phyloP scores from a whole-genome alignment of 1,284 basidiomycete genomes.

The Ustilago nuda region DNA sequence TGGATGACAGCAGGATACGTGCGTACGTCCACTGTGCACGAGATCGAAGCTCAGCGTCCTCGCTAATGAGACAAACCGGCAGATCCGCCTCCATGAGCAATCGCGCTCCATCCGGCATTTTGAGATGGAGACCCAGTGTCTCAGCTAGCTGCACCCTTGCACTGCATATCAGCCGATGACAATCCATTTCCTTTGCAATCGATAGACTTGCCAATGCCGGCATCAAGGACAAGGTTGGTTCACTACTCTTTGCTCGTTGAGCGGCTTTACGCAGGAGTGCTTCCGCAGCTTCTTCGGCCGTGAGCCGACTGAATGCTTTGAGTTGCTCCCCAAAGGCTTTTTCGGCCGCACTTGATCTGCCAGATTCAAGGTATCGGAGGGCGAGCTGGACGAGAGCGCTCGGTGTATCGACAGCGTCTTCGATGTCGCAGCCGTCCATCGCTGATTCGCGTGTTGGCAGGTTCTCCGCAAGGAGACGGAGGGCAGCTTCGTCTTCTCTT shows the following conservation, averaged over 20 bases:
- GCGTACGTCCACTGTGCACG: conserved; percentile 44
- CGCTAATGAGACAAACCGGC: conserved; percentile 26
- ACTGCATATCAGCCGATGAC: conserved; percentile 23
- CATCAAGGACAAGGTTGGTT: conserved; percentile 32
- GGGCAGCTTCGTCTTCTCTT: conserved; percentile 23
- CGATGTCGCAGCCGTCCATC: conserved; percentile 18
- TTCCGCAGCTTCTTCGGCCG: conserved; percentile 31
- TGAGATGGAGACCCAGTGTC: conserved; percentile 34
- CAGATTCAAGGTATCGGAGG: conserved; percentile 31
- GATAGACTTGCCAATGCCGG: conserved; percentile 34
- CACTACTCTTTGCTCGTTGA: conserved; percentile 15
- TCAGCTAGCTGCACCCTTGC: conserved; percentile 36
- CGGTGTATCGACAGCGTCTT: conserved; percentile 40
- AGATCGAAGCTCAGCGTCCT: conserved; percentile 35
- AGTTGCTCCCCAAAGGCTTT: conserved; percentile 20
- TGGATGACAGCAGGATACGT: conserved; percentile 34
- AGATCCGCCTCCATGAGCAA: conserved; percentile 34
- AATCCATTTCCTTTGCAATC: conserved; percentile 43
- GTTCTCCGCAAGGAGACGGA: conserved; percentile 18
- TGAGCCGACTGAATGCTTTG: conserved; percentile 23
- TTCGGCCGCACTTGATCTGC: conserved; percentile 17
- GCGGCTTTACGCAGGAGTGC: conserved; percentile 31
- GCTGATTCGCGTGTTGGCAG: conserved; percentile 5
- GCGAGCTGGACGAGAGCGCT: conserved; percentile 35
- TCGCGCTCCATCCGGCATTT: conserved; percentile 34